Evolutionary conservation across 768 basidiomycete genomes (phyloP).

Genomic region (Fibroporia radiculosa): DNA sequence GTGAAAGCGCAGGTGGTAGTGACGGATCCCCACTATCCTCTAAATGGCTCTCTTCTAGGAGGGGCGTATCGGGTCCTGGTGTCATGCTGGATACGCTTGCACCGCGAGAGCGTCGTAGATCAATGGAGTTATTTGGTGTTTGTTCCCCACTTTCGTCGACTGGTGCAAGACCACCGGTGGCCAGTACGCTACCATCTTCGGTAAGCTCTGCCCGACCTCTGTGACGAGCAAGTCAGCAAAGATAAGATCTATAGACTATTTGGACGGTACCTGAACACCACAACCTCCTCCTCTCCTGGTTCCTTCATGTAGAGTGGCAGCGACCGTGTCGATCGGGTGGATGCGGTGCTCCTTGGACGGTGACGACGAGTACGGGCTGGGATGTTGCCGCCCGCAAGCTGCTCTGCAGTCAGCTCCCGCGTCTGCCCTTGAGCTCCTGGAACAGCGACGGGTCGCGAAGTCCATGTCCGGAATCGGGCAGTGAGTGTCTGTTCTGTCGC

Average conservation of each 20-base stretch:
- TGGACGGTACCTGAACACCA: constrained; percentile 41
- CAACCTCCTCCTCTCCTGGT: constrained; percentile 75
- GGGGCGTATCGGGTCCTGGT: constrained; percentile 34
- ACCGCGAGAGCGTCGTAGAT: constrained; percentile 7
- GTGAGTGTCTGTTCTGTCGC: neutral
- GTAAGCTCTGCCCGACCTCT: constrained; percentile 50
- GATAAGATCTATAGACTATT: neutral
- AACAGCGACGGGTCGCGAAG: constrained; percentile 1
- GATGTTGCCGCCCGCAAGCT: constrained; percentile 38
- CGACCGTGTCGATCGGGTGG: constrained; percentile 72
- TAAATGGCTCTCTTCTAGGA: constrained; percentile 34
- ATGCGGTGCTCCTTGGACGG: constrained; percentile 54
- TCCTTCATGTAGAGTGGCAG: constrained; percentile 79
- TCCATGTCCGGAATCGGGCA: constrained; percentile 1
- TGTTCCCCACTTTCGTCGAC: constrained; percentile 17
- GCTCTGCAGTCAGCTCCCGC: constrained; percentile 42
- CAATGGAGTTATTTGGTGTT: constrained; percentile 7
- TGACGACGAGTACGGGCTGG: constrained; percentile 13
- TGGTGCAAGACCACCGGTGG: constrained; percentile 27
- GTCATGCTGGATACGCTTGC: constrained; percentile 23
- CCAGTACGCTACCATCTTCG: constrained; percentile 39
- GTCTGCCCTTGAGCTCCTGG: neutral
- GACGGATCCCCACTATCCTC: neutral
- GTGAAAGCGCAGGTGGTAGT: neutral
- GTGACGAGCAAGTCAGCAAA: neutral